Evolutionary conservation across 2,329 filamentous ascomycete genomes (phyloP), one percentile per base, ranked within the genome.

Genomic region (Ambrosiella xylebori): DNA sequence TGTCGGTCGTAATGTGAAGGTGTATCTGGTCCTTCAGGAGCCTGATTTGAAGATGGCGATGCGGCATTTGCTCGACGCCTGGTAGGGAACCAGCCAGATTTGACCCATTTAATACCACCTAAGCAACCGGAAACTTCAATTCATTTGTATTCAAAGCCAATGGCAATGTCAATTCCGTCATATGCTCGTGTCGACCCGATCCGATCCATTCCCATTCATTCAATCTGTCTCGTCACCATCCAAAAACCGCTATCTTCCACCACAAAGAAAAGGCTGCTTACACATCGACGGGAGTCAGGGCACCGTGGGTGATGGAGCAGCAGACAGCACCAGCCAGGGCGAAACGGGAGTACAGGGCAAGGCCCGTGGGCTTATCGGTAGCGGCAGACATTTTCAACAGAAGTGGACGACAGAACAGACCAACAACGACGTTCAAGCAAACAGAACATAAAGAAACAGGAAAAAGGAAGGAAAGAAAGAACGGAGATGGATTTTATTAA

Each of bases 271-370:
- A n/a, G 27, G 2, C 6, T n/a, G 47, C 91, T 74, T 93, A 97
- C 91, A 98, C 93, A 86, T 98, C 93, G 74, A 98, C 89, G 70
- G 93, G 93, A 66, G 93, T 98, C 68, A 97, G 84, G 69, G 80
- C 86, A 74, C 91, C 93, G 82, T 98, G 93, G 70, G 93, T 98
- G 76, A 97, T 77, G 67, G 90, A 93, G 76, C 93, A 98, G 84
- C 93, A 96, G 79, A 97, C 77, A 67, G 93, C 93, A 76, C 93
- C 93, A 68, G 93, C 90, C 68, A 98, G 86, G 75, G 93, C 91
- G 78, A 96, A 96, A 75, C 88, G 83, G 68, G 88, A 87, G 84
- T 97, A 97, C 67, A 98, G 87, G 61, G 72, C 76, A 65, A 89
- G 3, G 64, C 75, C 76, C 63, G 69, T 69, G 62, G 72, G 71